These are phyloP conservation scores for Lyophyllum atratum DNA, from an alignment of 768 basidiomycete species.

Conservation along the genomic window DNA sequence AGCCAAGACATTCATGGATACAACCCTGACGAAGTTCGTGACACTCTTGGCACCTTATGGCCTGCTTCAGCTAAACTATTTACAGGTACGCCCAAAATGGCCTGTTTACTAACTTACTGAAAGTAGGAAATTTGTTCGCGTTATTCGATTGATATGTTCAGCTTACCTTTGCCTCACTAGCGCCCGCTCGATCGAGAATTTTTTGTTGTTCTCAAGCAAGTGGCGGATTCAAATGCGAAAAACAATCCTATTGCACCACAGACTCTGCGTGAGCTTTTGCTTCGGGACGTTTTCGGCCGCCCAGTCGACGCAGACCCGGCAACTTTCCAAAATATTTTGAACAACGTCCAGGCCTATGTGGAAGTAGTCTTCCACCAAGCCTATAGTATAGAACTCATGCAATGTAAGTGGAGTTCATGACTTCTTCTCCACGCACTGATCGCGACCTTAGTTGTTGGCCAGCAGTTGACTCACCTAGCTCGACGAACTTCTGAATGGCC, in stretches of 20 bases:
- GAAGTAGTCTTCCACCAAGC: conserved; percentile 57
- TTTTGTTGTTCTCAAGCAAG: conserved; percentile 54
- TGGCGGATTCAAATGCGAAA: conserved; percentile 40
- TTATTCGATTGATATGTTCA: background rate
- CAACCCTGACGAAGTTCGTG: conserved; percentile 47
- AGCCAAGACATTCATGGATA: conserved; percentile 55
- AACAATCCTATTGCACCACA: conserved; percentile 26
- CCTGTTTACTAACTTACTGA: conserved; percentile 57
- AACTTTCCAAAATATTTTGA: conserved; percentile 51
- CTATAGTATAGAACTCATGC: conserved; percentile 54
- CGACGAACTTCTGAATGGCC: conserved; percentile 61
- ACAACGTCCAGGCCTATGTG: conserved; percentile 59
- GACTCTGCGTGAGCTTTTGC: conserved; percentile 46
- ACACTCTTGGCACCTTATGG: background rate
- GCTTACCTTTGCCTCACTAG: conserved; percentile 27
- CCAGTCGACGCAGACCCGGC: conserved; percentile 51
- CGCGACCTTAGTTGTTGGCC: conserved; percentile 50
- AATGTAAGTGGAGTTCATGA: conserved; percentile 41
- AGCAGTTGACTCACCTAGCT: conserved; percentile 52
- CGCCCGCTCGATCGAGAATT: conserved; percentile 47
- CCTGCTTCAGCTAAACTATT: conserved; percentile 1
- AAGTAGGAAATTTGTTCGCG: conserved; percentile 36
- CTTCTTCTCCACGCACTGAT: conserved; percentile 4
- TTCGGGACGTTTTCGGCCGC: conserved; percentile 57
- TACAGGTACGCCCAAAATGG: conserved; percentile 59